These are phyloP conservation scores for Metschnikowia vanudenii DNA, from an alignment of 805 yeast species.

Conservation along the genomic window DNA sequence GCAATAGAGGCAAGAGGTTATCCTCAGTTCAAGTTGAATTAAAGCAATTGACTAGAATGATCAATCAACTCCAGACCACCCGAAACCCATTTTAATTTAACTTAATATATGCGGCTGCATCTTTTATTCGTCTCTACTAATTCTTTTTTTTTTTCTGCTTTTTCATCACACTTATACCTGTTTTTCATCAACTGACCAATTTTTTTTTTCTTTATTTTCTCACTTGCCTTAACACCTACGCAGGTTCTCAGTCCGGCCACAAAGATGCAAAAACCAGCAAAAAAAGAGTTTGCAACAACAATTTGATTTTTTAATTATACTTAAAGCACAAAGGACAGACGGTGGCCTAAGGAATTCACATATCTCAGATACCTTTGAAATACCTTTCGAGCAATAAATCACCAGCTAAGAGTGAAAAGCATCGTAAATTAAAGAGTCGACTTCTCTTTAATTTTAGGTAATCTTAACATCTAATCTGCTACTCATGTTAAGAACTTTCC, in stretches of 20 bases:
- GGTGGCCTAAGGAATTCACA: background rate
- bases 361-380: background rate
- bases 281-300: background rate
- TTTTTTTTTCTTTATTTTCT: background rate
- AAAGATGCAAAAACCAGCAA: constrained; percentile 1
- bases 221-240: background rate
- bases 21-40: too few relatives aligned
- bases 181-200: too few relatives aligned
- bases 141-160: too few relatives aligned
- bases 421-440: too few relatives aligned
- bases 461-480: background rate
- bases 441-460: background rate
- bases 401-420: too few relatives aligned
- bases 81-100: too few relatives aligned
- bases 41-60: too few relatives aligned
- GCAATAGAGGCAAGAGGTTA: too few relatives aligned
- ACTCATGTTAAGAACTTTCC: background rate
- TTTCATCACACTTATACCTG: too few relatives aligned
- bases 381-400: background rate
- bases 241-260: background rate
- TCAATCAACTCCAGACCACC: too few relatives aligned
- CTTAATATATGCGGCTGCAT: too few relatives aligned
- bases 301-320: background rate
- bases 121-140: too few relatives aligned
- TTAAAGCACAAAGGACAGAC: background rate